Evolutionary conservation across 192 early-diverging fungal genomes (phyloP).

Genomic region (Martensiomyces pterosporus): DNA sequence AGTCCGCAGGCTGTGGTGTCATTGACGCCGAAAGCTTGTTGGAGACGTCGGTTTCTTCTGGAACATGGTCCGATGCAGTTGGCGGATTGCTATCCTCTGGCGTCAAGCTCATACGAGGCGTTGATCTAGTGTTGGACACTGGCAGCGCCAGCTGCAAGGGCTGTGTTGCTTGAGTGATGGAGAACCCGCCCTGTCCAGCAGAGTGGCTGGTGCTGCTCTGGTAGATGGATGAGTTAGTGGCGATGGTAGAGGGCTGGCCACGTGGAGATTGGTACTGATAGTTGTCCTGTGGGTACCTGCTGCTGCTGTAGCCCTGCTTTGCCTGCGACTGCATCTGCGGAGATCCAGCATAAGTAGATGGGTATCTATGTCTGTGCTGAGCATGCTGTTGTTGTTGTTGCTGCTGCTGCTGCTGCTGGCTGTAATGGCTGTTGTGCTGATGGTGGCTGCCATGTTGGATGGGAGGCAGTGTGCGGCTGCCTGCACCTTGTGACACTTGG

Average conservation of each 20-base stretch:
- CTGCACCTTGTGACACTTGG: constrained; percentile 3
- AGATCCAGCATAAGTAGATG: too few species aligned
- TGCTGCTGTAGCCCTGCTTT: background rate
- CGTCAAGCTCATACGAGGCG: background rate
- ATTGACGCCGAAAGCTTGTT: background rate
- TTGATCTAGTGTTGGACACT: too few species aligned
- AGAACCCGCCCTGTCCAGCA: too few species aligned
- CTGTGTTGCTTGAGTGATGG: too few species aligned
- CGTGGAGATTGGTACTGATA: background rate
- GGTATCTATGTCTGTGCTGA: background rate
- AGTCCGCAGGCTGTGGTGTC: background rate
- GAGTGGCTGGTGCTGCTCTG: too few species aligned
- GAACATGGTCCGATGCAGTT: background rate
- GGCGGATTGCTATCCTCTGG: background rate
- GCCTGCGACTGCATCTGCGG: background rate
- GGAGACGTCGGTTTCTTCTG: background rate
- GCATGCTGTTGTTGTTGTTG: background rate
- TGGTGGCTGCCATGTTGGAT: background rate
- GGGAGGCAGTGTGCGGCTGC: constrained; percentile 1
- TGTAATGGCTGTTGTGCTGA: background rate
- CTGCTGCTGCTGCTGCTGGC: background rate
- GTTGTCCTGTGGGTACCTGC: constrained; percentile 6
- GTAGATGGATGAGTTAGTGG: too few species aligned
- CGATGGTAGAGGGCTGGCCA: constrained; percentile 3
- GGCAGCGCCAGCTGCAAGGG: too few species aligned